Base-by-base conservation (phyloP, 148 eudicot genomes). In the Rhododendron ferrugineum region DNA sequence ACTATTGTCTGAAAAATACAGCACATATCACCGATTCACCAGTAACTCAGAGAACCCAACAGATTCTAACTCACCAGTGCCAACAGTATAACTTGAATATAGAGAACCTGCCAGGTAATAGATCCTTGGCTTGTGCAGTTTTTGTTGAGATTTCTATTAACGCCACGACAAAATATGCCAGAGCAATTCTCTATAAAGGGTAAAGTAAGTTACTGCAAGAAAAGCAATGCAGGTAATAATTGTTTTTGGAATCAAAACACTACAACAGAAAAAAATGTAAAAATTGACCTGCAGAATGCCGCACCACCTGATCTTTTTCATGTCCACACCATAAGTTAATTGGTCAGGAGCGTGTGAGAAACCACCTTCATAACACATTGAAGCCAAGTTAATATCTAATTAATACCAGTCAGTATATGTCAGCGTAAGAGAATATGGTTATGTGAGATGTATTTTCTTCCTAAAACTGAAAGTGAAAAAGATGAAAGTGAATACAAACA, bases 251-350 rank as follows among this genome's bases (percentile, higher is more conserved):
- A 40, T 83, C 60, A 83, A 23, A 68, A 26, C 8, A 23, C 77
- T 23, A 56, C 30, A 3, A 32, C 23, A 23, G 28, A 84, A 82
- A 3, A 64, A 78, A 82, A 32, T 60, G 56, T 64, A 32, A 64
- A 73, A 88, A 49, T 81, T 85, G 80, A 96, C 98, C 98, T 96
- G 98, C 3, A 96, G 98, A 80, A 96, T 96, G 74, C 98, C 98
- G 81, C 96, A 96, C 98, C 96, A 94, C 86, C 98, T 89, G 73
- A 96, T 90, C 82, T 47, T 91, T 90, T 89, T 94, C 93, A 96
- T 90, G 87, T 96, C 95, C 84, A 94, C 98, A 77, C 98, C 98
- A 88, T 96, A 96, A 2, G 92, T 88, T 80, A 94, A 92, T 80
- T 93, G 58, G 85, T 96, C 96, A 44, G 95, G 98, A 84, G 93